phyloP scores from a whole-genome alignment of 2,329 filamentous ascomycete genomes.

The Acarospora socialis region DNA sequence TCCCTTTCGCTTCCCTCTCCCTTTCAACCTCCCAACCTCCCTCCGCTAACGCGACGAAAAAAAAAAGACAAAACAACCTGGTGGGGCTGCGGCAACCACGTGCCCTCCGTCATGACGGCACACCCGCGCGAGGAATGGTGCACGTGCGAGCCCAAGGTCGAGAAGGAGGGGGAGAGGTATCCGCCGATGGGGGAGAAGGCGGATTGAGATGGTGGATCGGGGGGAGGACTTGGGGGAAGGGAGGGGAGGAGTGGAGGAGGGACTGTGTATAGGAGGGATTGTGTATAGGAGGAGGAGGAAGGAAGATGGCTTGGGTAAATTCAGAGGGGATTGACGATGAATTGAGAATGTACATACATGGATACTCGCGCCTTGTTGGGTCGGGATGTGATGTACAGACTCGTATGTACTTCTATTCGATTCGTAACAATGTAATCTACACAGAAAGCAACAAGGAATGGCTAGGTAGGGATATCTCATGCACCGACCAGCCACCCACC shows the following conservation, averaged over 20 bases:
- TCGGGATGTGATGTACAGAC: too few relatives aligned
- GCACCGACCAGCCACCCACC: too few relatives aligned
- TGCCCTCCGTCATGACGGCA: constrained; percentile 46
- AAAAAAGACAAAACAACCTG: constrained; percentile 50
- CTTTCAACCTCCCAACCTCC: too few relatives aligned
- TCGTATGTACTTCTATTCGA: too few relatives aligned
- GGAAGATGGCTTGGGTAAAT: not conserved
- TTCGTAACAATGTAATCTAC: too few relatives aligned
- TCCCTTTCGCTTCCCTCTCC: too few relatives aligned
- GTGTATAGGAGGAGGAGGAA: not conserved
- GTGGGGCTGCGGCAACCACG: constrained; percentile 51
- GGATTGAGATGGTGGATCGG: too few relatives aligned
- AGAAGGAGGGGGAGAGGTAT: constrained; percentile 46
- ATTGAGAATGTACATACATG: not conserved
- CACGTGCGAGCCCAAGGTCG: constrained; percentile 48
- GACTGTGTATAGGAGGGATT: too few relatives aligned
- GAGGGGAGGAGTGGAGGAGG: not conserved
- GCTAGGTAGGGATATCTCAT: too few relatives aligned
- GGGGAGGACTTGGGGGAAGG: too few relatives aligned
- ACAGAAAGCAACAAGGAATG: too few relatives aligned
- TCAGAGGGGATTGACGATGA: not conserved
- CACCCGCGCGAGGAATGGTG: constrained; percentile 48
- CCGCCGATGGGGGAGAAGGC: constrained; percentile 45
- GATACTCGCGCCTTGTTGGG: not conserved
- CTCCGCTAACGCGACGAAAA: too few relatives aligned